phyloP scores from a whole-genome alignment of 225 moss, liverwort and hornwort genomes.

The Straminergon stramineum region DNA sequence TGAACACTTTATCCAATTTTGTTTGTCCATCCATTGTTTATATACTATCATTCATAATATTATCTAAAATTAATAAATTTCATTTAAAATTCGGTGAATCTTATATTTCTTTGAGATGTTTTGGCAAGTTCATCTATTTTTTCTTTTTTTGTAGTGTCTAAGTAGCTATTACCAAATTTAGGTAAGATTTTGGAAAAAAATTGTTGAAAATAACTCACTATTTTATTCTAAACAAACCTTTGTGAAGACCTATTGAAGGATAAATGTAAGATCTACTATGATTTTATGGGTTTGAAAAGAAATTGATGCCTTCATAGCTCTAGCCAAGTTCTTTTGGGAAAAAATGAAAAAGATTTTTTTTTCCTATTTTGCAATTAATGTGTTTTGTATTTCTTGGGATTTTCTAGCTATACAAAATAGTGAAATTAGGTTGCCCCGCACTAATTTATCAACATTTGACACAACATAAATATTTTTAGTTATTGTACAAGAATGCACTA shows the following conservation, averaged over 20 bases:
- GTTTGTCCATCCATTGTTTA: neutral
- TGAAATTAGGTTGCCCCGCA: too few species aligned
- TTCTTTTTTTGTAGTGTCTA: neutral
- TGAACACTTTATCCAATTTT: neutral
- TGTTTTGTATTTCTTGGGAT: neutral
- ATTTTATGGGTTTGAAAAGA: neutral
- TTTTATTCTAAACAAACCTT: fast-evolving
- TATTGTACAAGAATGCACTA: too few species aligned
- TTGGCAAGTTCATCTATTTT: neutral
- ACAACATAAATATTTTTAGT: too few species aligned
- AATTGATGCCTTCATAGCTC: neutral
- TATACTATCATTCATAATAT: neutral
- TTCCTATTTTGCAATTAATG: neutral
- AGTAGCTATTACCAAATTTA: too few species aligned
- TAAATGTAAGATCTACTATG: fast-evolving
- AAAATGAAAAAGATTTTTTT: neutral
- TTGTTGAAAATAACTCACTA: neutral
- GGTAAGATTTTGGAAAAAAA: neutral
- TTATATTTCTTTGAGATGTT: neutral
- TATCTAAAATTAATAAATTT: neutral
- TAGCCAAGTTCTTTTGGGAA: fast-evolving
- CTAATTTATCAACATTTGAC: too few species aligned
- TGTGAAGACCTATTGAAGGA: neutral
- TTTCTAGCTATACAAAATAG: neutral
- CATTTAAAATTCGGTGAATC: fast-evolving